These are phyloP conservation scores for Cladophialophora yegresii DNA, from an alignment of 2,329 filamentous ascomycete species.

Conservation along the genomic window DNA sequence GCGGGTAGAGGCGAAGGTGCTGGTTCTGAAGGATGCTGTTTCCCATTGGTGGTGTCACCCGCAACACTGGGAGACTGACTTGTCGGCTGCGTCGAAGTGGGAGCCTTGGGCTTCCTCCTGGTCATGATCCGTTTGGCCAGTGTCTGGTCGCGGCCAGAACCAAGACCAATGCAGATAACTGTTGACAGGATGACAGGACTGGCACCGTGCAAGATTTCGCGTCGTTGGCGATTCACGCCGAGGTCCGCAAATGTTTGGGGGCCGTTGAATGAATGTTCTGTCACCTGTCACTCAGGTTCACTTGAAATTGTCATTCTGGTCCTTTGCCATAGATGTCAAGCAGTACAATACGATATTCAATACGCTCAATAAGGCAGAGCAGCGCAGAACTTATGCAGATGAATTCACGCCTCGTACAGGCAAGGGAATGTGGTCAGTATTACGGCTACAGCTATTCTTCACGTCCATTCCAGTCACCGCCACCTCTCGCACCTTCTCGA, in stretches of 20 bases:
- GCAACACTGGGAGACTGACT: slow-evolving; percentile 3
- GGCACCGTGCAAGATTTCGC: not conserved
- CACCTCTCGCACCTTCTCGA: not conserved
- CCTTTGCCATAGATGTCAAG: not conserved
- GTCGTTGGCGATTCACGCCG: not conserved
- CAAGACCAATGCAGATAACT: not conserved
- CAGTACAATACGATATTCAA: not conserved
- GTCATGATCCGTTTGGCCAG: slow-evolving; percentile 22
- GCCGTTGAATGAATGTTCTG: too few species aligned
- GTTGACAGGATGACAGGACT: not conserved
- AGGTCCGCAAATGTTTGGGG: not conserved
- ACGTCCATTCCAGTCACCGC: not conserved
- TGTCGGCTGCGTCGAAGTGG: slow-evolving; percentile 7
- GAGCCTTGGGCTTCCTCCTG: slow-evolving; percentile 27
- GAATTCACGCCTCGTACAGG: not conserved
- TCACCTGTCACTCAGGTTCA: not conserved
- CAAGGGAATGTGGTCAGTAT: not conserved
- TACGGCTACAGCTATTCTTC: not conserved
- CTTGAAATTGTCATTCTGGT: not conserved
- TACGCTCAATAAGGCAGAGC: not conserved
- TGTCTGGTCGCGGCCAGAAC: not conserved
- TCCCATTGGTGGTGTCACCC: not conserved
- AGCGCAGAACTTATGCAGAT: not conserved
- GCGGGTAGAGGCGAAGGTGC: not conserved
- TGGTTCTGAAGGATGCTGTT: slow-evolving; percentile 6